Conservation (phyloP, 2,329 filamentous ascomycete species). For the Colletotrichum costaricense region DNA sequence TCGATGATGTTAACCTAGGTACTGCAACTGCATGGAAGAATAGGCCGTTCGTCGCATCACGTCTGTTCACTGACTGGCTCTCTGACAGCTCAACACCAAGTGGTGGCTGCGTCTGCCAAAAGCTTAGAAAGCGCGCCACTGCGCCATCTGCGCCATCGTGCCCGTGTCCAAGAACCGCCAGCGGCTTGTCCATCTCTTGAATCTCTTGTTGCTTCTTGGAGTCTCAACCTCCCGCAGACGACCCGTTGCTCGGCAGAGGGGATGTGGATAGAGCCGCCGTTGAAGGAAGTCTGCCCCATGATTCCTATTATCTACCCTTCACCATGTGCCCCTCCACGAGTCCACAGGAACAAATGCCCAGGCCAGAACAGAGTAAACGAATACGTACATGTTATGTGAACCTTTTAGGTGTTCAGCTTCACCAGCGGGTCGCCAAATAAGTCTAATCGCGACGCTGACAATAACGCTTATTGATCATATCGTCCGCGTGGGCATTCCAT, state of each 20-base stretch:
- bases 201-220: constrained; percentile 20
- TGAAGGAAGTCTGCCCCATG: background rate
- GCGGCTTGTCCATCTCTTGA: constrained; percentile 26
- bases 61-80: background rate
- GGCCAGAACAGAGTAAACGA: background rate
- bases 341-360: background rate
- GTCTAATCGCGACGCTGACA: constrained; percentile 13
- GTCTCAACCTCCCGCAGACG: constrained; percentile 11
- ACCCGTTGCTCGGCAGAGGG: constrained; percentile 16
- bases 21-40: background rate
- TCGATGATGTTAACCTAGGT: background rate
- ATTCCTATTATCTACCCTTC: constrained; percentile 7
- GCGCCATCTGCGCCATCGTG: background rate
- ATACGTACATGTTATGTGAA: constrained; percentile 28
- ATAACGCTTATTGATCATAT: constrained; percentile 28
- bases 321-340: background rate
- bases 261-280: background rate
- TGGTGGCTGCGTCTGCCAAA: background rate
- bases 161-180: background rate
- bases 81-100: constrained; percentile 3
- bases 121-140: background rate
- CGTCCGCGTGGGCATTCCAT: constrained; percentile 13
- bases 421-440: background rate
- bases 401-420: constrained; percentile 23
- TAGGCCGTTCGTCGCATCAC: background rate